Evolutionary conservation across 306 rosid genomes (phyloP).

Genomic region (Mucuna pruriens): DNA sequence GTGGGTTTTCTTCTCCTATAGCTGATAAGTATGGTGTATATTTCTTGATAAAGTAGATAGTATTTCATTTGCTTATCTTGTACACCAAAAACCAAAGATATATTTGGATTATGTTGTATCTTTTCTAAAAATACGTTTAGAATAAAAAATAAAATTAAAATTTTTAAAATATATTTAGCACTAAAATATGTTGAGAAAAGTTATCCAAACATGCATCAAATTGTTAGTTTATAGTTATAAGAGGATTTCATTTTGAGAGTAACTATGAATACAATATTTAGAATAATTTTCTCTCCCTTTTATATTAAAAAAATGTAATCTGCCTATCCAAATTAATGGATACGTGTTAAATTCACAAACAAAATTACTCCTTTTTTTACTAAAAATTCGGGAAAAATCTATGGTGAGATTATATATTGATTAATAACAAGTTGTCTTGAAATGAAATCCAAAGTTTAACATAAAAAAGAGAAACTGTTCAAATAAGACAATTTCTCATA

Average conservation of each 20-base stretch:
- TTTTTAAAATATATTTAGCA: too few species aligned
- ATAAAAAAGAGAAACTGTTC: too few species aligned
- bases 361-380: not conserved
- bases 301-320: not conserved
- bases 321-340: not conserved
- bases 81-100: constrained; percentile 3
- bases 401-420: not conserved
- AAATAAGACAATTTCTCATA: too few species aligned
- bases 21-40: not conserved
- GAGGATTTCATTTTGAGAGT: not conserved
- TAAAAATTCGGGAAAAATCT: too few species aligned
- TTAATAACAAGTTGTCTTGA: not conserved
- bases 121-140: too few species aligned
- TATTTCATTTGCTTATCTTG: not conserved
- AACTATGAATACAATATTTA: not conserved
- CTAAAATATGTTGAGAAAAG: too few species aligned
- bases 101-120: too few species aligned
- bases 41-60: not conserved
- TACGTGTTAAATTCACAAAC: not conserved
- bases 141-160: too few species aligned
- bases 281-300: not conserved
- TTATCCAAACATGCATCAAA: too few species aligned
- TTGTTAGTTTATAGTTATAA: not conserved
- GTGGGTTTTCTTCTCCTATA: constrained; percentile 21
- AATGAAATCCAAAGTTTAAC: too few species aligned